phyloP scores from a whole-genome alignment of 495 filamentous ascomycete species.

The Lindgomyces ingoldianus region DNA sequence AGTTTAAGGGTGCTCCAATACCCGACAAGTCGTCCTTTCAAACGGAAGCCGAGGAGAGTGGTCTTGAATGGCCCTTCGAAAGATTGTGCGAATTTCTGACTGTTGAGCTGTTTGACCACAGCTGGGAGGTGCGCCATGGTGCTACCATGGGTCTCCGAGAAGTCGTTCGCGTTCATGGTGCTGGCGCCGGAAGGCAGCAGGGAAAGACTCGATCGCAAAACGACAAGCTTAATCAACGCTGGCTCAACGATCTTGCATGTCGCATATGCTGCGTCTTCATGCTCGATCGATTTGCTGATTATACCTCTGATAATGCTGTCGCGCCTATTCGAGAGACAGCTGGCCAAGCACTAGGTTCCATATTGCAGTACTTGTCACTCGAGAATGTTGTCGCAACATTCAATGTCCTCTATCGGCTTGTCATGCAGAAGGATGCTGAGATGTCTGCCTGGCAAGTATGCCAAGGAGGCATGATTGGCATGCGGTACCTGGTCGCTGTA shows the following conservation, averaged over 20 bases:
- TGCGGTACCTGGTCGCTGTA: slow-evolving; percentile 91
- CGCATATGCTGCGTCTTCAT: slow-evolving; percentile 92
- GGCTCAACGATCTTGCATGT: slow-evolving; percentile 91
- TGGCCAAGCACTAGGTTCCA: slow-evolving; percentile 89
- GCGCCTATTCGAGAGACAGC: slow-evolving; percentile 95
- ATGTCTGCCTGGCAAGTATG: slow-evolving; percentile 86
- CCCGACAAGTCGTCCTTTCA: slow-evolving; percentile 67
- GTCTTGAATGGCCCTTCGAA: slow-evolving; percentile 91
- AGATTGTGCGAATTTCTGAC: slow-evolving; percentile 90
- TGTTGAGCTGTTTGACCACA: slow-evolving; percentile 87
- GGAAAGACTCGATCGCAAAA: slow-evolving; percentile 74
- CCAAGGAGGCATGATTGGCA: slow-evolving; percentile 95
- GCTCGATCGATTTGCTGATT: slow-evolving; percentile 96
- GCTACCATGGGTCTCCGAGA: slow-evolving; percentile 94
- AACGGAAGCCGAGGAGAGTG: slow-evolving; percentile 70
- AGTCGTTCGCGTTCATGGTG: slow-evolving; percentile 86
- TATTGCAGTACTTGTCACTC: slow-evolving; percentile 76
- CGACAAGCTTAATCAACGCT: slow-evolving; percentile 72
- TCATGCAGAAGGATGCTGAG: slow-evolving; percentile 84
- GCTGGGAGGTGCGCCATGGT: slow-evolving; percentile 97
- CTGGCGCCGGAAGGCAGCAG: slow-evolving; percentile 77
- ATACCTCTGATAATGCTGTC: slow-evolving; percentile 94
- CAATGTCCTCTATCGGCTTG: slow-evolving; percentile 75
- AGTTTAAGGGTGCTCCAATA: slow-evolving; percentile 80
- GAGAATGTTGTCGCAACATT: slow-evolving; percentile 79